Conservation (phyloP, 371 early-diverging fungal species). For the Lichtheimia ramosa region DNA sequence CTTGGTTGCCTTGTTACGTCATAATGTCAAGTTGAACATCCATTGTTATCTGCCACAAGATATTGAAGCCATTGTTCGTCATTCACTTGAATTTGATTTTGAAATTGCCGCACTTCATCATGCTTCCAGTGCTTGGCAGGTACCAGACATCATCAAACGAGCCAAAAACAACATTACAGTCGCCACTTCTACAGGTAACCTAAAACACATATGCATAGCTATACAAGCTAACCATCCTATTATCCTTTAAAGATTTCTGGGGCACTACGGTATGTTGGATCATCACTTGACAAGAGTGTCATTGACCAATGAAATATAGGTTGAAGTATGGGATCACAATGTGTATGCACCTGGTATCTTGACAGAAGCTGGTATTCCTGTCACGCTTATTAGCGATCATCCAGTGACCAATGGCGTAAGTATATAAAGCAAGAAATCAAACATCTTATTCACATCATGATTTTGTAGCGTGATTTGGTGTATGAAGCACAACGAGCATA, state of each 20-base stretch:
- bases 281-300: too few species aligned
- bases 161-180: constrained; percentile 65
- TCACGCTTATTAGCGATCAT: constrained; percentile 82
- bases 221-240: neutral
- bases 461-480: constrained; percentile 59
- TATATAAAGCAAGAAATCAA: neutral
- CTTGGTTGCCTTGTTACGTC: constrained; percentile 67
- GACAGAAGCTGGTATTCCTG: constrained; percentile 71
- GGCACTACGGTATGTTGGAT: neutral
- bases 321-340: constrained; percentile 73
- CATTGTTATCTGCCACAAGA: constrained; percentile 76
- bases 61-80: constrained; percentile 73
- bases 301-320: neutral
- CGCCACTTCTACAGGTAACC: constrained; percentile 5
- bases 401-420: constrained; percentile 72
- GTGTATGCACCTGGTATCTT: constrained; percentile 63
- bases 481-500: constrained; percentile 80
- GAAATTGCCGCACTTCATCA: constrained; percentile 80
- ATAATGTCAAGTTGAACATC: constrained; percentile 69
- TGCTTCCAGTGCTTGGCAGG: constrained; percentile 74
- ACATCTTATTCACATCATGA: neutral
- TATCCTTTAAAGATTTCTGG: neutral
- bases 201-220: neutral
- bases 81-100: constrained; percentile 74
- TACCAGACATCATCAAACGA: constrained; percentile 66